Base-by-base conservation (phyloP, 768 basidiomycete genomes). In the Trametes cinnabarina region DNA sequence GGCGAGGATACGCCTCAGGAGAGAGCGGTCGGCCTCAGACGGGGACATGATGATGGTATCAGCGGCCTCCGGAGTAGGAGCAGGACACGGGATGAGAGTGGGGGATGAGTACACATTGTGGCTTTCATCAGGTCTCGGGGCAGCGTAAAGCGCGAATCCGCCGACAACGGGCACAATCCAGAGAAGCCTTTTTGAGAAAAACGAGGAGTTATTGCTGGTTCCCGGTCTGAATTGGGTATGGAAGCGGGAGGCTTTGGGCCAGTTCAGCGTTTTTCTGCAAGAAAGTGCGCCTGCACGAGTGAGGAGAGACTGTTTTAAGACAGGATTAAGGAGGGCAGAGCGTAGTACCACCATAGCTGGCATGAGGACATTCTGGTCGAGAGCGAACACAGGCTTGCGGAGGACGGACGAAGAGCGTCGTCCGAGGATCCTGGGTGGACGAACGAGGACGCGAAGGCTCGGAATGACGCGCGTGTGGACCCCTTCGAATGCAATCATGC, bases 121-220 rank as follows among this genome's bases (percentile, higher is more conserved):
- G 1, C 32, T 10, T 44, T 79, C 72, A 46, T 75, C 69, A 48
- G 74, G 76, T 44, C 68, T 54, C 34, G 85, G 76, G 60, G 76
- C 69, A 43, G 82, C 69, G 63, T 76, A 85, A 19, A 88, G 65
- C 15, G 73, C 68, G 25, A 85, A 62, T 20, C 84, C 86, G 25
- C 83, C 84, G 4, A 77, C 76, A 3, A 85, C 62, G 0, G 88
- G 86, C 28, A 82, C 62, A 12, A 83, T 65, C 85, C 85, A 88
- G 51, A 83, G 68, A 8, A 51, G 72, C 20, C 40, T 66, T 34
- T 73, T 67, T 22, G 69, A 59, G 59, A 69, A 62, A 10, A 66
- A 58, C 48, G 67, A 72, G 49, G 70, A 65, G 50, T 61, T 61
- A 34, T 66, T 57, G 19, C 74, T 70, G 12, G 71, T 64, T 49